Evolutionary conservation across 1,284 basidiomycete genomes (phyloP).

Genomic region (Marasmius fiardii): DNA sequence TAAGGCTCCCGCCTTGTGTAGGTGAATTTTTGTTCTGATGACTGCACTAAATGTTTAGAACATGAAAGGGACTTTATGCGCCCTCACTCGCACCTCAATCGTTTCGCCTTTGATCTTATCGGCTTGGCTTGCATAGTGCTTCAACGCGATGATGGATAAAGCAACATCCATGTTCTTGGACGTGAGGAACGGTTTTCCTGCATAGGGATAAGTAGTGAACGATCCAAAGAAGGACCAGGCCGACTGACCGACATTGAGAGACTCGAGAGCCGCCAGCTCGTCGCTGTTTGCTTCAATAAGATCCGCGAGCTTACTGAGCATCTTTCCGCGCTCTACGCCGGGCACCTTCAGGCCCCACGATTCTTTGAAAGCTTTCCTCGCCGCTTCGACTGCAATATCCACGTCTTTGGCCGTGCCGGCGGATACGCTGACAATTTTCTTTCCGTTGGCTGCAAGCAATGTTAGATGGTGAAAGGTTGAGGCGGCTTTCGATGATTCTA

Average conservation of each 20-base stretch:
- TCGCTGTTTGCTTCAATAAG: no score
- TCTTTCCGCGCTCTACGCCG: no score
- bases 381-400: not conserved
- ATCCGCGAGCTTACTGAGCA: no score
- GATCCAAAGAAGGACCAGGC: not conserved
- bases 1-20: constrained; percentile 87
- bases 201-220: not conserved
- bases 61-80: not conserved
- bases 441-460: not conserved
- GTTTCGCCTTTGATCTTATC: constrained; percentile 53
- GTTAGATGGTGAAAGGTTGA: no score
- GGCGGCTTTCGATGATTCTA: no score
- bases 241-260: constrained; percentile 39
- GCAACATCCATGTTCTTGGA: constrained; percentile 65
- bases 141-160: constrained; percentile 52
- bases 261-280: not conserved
- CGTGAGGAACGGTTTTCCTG: constrained; percentile 56
- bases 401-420: not conserved
- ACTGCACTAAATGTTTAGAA: constrained; percentile 40
- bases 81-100: constrained; percentile 36
- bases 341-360: no score
- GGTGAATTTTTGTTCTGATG: constrained; percentile 52
- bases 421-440: not conserved
- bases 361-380: not conserved
- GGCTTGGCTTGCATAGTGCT: constrained; percentile 61